Evolutionary conservation across 2,329 filamentous ascomycete species (phyloP), one percentile per base, ranked within the genome.

Genomic region (Colletotrichum siamense): DNA sequence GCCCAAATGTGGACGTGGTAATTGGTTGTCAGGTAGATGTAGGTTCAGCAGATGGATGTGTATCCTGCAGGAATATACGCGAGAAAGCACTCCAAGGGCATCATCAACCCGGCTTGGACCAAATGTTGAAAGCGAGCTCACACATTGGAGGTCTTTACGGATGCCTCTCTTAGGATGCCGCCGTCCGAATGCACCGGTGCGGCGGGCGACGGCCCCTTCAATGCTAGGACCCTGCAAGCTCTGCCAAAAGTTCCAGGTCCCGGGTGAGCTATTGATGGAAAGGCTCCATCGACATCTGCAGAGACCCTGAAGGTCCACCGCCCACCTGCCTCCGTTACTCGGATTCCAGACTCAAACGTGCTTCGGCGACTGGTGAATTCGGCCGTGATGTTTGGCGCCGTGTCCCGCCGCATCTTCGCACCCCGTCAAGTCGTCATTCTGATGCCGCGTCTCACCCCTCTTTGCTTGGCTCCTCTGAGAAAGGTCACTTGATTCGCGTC

Each of bases 141-240:
- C 44, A 5, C 44, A 52, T 52, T 52, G 44, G 10, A 24, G 1
- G 44, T 24, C 44, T 52, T 52, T 52, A 52, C 44, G 44, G 44
- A 52, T 52, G 44, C 44, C 26, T 61, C 57, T 8, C 5, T 52
- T 2, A 22, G 44, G 44, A 24, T 52, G 4, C 44, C 44, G 44
- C 39, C 63, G n/a, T 68, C 73, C 63, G 69, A 75, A 73, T 32
- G 34, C 30, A 68, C 32, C 30, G 49, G 24, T 12, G 52, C 32
- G 30, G 65, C 26, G 9, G 26, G 22, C 34, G 57, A 44, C 57
- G 24, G 34, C 52, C 49, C 16, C 32, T 69, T 74, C 49, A n/a
- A 52, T 52, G 64, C 44, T 39, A 44, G 32, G 32, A 26, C 62
- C 70, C 64, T 76, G 73, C 59, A 76, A 73, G 57, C 39, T 76